These are phyloP conservation scores for Sporothrix euskadiensis DNA, from an alignment of 2,329 filamentous ascomycete genomes.

Conservation along the genomic window DNA sequence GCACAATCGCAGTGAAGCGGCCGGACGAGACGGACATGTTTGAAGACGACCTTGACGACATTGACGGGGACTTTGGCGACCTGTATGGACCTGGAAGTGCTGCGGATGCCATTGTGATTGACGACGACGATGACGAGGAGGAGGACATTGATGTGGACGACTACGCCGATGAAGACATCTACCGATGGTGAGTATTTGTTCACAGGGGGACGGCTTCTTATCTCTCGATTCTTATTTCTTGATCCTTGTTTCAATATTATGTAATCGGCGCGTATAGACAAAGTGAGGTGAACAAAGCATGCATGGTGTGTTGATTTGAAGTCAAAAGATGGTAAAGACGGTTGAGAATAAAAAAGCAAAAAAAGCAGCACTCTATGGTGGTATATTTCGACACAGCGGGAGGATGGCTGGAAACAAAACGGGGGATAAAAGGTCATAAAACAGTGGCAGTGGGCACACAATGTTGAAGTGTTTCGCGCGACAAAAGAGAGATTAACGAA, in stretches of 20 bases:
- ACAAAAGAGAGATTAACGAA: background rate
- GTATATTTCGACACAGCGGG: slow-evolving; percentile 13
- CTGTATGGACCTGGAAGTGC: background rate
- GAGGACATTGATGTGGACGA: background rate
- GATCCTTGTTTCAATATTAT: background rate
- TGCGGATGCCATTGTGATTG: background rate
- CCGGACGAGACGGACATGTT: background rate
- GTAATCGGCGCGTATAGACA: background rate
- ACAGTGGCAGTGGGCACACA: background rate
- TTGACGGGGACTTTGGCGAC: background rate
- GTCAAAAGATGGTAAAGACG: background rate
- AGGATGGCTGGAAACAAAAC: background rate
- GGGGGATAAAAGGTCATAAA: background rate
- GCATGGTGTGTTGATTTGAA: background rate
- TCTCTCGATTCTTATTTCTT: no score
- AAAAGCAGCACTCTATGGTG: slow-evolving; percentile 13
- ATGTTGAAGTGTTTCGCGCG: background rate
- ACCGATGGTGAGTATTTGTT: background rate
- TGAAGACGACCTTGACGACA: background rate
- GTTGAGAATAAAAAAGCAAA: background rate
- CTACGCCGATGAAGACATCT: background rate
- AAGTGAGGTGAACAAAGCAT: background rate
- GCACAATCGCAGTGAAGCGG: background rate
- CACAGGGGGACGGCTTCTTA: no score
- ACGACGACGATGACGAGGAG: background rate